Conservation (phyloP, 164 flowering plant genomes). For the Pachysandra terminalis region DNA sequence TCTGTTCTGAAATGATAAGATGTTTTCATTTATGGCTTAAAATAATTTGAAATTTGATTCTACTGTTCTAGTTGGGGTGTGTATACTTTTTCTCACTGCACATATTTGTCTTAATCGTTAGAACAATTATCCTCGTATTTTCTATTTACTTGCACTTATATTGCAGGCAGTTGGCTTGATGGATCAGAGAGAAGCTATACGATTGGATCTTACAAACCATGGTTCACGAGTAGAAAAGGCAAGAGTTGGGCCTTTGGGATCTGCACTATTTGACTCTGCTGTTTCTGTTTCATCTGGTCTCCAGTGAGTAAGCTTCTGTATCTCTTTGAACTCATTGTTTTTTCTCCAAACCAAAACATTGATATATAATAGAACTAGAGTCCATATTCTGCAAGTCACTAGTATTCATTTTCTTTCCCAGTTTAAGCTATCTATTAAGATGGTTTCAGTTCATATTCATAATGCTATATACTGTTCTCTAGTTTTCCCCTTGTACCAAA, state of each 20-base stretch:
- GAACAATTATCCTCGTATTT: neutral
- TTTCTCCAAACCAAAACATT: neutral
- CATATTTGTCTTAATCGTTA: neutral
- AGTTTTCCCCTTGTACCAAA: too few species aligned
- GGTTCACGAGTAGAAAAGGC: conserved; percentile 62
- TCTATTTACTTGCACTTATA: neutral
- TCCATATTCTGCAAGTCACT: neutral
- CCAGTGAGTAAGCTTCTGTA: conserved; percentile 58
- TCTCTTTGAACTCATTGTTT: conserved; percentile 5
- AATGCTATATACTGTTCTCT: too few species aligned
- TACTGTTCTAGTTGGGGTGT: neutral
- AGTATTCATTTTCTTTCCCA: too few species aligned
- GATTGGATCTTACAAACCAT: conserved; percentile 65
- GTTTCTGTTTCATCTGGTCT: conserved; percentile 70
- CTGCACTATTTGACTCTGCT: conserved; percentile 80
- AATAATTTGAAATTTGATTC: neutral
- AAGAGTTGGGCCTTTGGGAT: conserved; percentile 91
- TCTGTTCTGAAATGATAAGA: neutral
- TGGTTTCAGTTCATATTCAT: too few species aligned
- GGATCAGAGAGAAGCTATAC: conserved; percentile 37
- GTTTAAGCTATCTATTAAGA: too few species aligned
- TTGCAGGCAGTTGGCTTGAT: conserved; percentile 53
- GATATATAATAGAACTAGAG: neutral
- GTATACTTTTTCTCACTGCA: neutral
- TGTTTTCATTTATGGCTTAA: neutral